A percentile compares a stretch with the other conserved stretches of the same genome.
phyloP scores from a whole-genome alignment of 2,329 filamentous ascomycete species.

The Clarireedia sp. region DNA sequence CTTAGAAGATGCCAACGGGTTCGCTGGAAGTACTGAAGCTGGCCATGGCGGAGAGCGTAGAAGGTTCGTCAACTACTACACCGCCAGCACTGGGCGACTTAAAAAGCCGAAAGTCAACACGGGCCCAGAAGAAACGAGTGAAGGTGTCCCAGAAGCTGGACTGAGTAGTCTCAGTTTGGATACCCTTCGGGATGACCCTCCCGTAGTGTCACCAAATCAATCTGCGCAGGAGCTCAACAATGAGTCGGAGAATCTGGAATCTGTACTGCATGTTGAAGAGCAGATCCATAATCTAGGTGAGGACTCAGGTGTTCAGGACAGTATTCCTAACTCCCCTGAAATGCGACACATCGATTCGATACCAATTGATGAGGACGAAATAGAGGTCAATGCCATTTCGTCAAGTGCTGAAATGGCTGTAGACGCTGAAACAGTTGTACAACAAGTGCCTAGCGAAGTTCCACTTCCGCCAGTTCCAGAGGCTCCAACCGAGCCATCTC shows the following conservation, averaged over 20 bases:
- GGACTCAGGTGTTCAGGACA: constrained; percentile 22
- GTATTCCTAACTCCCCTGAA: constrained; percentile 18
- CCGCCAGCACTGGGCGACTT: constrained; percentile 66
- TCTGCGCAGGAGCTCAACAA: background rate
- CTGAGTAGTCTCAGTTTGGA: constrained; percentile 20
- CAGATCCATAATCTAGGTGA: constrained; percentile 23
- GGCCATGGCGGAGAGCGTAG: constrained; percentile 42
- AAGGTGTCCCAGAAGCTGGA: constrained; percentile 16
- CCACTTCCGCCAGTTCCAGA: constrained; percentile 40
- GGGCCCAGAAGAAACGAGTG: constrained; percentile 13
- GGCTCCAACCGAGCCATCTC: constrained; percentile 45
- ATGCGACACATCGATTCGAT: constrained; percentile 35
- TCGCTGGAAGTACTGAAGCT: constrained; percentile 26
- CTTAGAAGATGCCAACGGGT: constrained; percentile 63
- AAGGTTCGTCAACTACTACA: constrained; percentile 86
- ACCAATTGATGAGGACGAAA: constrained; percentile 30
- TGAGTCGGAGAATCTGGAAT: constrained; percentile 31
- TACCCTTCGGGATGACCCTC: background rate
- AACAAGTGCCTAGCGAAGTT: constrained; percentile 30
- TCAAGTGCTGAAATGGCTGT: background rate
- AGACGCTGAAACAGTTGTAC: background rate
- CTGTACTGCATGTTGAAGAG: constrained; percentile 26
- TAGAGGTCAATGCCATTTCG: background rate
- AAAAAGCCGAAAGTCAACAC: constrained; percentile 39
- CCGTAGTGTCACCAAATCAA: constrained; percentile 35